Percentiles rank a stretch among this genome's conserved stretches.
phyloP scores from a whole-genome alignment of 768 basidiomycete species.

The Termitomyces sp. region DNA sequence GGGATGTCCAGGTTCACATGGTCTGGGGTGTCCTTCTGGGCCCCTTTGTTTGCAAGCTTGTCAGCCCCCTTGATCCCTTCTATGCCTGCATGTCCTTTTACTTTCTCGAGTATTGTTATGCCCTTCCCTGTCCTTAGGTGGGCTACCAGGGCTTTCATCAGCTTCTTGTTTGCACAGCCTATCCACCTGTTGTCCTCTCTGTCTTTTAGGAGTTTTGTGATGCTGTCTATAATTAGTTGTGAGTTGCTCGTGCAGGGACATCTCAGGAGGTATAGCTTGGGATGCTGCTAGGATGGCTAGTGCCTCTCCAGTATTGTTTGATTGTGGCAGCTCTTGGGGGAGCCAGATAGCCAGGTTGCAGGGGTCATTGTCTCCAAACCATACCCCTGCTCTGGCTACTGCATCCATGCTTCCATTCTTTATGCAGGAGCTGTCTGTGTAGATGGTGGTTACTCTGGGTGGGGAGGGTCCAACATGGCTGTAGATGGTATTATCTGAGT shows the following conservation, averaged over 20 bases:
- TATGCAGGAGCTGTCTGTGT: no score
- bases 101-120: not conserved
- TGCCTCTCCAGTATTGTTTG: conserved; percentile 19
- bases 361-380: conserved; percentile 1
- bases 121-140: not conserved
- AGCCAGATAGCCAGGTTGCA: conserved; percentile 13
- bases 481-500: no score
- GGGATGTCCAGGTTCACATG: not conserved
- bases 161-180: not conserved
- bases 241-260: conserved; percentile 10
- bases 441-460: no score
- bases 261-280: not conserved
- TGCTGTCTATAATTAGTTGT: conserved; percentile 9
- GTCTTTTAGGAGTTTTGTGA: not conserved
- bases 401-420: not conserved
- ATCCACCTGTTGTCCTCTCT: conserved; percentile 14
- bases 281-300: conserved; percentile 14
- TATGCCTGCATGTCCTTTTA: conserved; percentile 15
- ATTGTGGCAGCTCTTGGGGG: not conserved
- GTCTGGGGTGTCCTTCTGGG: not conserved
- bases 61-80: conserved; percentile 17
- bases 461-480: no score
- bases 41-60: conserved; percentile 1
- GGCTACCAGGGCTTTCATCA: not conserved
- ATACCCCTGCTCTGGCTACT: conserved; percentile 16